Base-by-base conservation (phyloP, 2,329 filamentous ascomycete species). In the Hirsutella thompsonii region DNA sequence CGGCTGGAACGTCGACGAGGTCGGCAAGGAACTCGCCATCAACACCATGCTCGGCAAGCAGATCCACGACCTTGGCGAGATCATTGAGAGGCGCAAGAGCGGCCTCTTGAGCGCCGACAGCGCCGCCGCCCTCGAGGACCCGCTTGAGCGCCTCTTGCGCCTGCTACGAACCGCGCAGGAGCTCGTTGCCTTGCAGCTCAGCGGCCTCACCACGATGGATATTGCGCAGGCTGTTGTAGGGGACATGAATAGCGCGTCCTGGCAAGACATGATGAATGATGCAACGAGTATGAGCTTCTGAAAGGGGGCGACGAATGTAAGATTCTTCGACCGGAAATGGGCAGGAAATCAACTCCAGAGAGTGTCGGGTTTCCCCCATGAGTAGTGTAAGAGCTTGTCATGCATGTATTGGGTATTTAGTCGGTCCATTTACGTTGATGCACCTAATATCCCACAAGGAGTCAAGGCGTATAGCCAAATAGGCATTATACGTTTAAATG, bases 1-100 rank as follows among this genome's bases (percentile, higher is more conserved):
- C 1, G 68, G 68, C 0, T 72, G 69, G 69, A 62, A 71, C 38
- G 51, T 62, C 3, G 49, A 48, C 2, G 48, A 54, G 1, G 59
- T 64, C 19, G 54, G 59, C 5, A 45, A 51, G 19, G 60, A 67
- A 44, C 52, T 70, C 11, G 50, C 46, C 19, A 51, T 64, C 18
- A 44, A 46, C 20, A 41, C 51, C 38, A 47, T 53, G 28, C 40
- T 57, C n/a, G 47, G 47, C 34, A 44, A 46, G 35, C 55, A 60
- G 42, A 51, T 58, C n/a, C 43, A 47, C 6, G 54, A 60, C 33
- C 44, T 62, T 2, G 46, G 45, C 0, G 41, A 55, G 2, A 46
- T 62, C 13, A 53, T 61, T 14, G 41, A 44, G 21, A 54, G 53
- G 21, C 56, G 59, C 9, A 52, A 49, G 38, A 45, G 51, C 14